Conservation (phyloP, 2,329 filamentous ascomycete species). For the Neofusicoccum cordaticola region DNA sequence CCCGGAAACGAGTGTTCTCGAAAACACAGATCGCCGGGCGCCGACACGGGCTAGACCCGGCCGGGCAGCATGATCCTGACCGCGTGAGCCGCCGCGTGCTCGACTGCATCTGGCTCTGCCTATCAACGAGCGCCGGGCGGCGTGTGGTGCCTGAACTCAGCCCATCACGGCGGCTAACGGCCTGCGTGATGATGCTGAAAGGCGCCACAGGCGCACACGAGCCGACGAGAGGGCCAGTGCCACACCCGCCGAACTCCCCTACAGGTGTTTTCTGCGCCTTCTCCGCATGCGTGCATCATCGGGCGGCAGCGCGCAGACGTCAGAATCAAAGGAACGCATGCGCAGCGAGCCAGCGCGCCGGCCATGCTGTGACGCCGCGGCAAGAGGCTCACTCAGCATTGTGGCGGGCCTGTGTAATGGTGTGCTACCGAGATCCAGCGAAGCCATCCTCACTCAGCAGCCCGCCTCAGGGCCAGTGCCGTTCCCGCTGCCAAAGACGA, state of each 20-base stretch:
- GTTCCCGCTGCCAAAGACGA: conserved; percentile 39
- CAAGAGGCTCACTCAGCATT: not conserved
- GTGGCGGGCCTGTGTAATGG: not conserved
- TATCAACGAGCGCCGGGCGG: not conserved
- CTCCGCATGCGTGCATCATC: no score
- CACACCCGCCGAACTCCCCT: not conserved
- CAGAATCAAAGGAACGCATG: no score
- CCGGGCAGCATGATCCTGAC: not conserved
- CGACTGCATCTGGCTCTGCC: not conserved
- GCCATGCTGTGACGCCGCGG: no score
- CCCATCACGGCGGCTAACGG: not conserved
- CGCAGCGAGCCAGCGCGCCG: no score
- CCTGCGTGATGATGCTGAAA: not conserved
- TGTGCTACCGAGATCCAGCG: no score
- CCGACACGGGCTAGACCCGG: not conserved
- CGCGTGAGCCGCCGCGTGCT: not conserved
- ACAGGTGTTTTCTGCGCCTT: not conserved
- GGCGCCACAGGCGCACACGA: not conserved
- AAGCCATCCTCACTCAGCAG: not conserved
- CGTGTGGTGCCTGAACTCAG: not conserved
- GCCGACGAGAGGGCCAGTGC: no score
- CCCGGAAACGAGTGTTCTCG: not conserved
- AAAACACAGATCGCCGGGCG: not conserved
- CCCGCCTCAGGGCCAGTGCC: not conserved
- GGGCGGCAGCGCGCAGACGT: no score